Percentiles rank a stretch among this genome's conserved stretches.
Conservation (phyloP, 345 rosid species). For the Aurinia saxatilis region DNA sequence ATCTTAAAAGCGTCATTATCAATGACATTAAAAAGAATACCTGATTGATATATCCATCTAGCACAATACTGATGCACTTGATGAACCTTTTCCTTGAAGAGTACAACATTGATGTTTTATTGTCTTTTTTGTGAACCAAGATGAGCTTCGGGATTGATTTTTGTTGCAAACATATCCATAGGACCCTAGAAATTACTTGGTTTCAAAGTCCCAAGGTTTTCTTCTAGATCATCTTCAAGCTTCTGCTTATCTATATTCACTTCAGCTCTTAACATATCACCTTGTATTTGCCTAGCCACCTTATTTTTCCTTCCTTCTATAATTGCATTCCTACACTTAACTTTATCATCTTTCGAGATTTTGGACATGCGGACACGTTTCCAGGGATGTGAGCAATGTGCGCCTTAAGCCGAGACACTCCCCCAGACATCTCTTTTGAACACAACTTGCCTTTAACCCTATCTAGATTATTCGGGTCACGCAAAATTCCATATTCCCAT, state of each 20-base stretch:
- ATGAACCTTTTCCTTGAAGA: not conserved
- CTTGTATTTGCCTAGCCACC: not conserved
- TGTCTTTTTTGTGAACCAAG: not conserved
- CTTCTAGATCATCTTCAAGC: too few relatives aligned
- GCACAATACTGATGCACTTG: not conserved
- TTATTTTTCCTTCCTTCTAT: not conserved
- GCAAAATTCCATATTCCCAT: too few relatives aligned
- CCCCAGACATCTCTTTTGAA: too few relatives aligned
- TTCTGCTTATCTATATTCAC: not conserved
- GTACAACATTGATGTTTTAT: not conserved
- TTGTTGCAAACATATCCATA: not conserved
- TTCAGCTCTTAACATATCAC: not conserved
- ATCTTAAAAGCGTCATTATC: not conserved
- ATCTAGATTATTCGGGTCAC: too few relatives aligned
- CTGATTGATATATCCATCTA: too few relatives aligned
- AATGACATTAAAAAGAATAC: not conserved
- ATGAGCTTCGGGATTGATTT: not conserved
- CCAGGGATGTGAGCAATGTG: too few relatives aligned
- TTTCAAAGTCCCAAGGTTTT: not conserved
- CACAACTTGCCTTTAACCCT: too few relatives aligned
- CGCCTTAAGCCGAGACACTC: too few relatives aligned
- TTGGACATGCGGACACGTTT: too few relatives aligned
- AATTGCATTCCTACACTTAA: not conserved
- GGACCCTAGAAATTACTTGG: not conserved
- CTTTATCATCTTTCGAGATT: too few relatives aligned